phyloP scores from a whole-genome alignment of 305 asterid genomes.

The Fraxinus velutina region DNA sequence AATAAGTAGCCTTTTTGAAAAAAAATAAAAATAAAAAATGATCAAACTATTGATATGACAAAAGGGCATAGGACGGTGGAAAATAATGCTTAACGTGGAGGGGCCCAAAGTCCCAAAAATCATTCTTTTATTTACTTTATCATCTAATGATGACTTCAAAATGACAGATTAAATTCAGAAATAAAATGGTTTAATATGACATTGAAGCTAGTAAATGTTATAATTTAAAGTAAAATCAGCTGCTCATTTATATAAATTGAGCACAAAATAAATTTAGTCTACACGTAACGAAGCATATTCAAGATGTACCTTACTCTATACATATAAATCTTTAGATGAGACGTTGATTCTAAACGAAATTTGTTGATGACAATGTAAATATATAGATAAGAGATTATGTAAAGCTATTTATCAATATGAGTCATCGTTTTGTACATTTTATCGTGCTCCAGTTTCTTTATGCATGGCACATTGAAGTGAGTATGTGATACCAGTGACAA shows the following conservation, averaged over 20 bases:
- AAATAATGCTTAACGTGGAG: slow-evolving; percentile 24
- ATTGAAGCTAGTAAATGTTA: background rate
- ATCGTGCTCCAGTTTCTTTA: background rate
- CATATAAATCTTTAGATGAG: background rate
- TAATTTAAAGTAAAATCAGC: background rate
- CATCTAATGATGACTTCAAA: slow-evolving; percentile 18
- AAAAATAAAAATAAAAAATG: background rate
- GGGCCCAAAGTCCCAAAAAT: slow-evolving; percentile 27
- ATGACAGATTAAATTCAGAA: background rate
- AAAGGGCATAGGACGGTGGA: slow-evolving; percentile 23
- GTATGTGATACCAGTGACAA: background rate
- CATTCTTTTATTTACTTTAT: slow-evolving; percentile 24
- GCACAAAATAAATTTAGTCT: background rate
- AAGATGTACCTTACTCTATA: background rate
- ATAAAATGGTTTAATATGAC: background rate
- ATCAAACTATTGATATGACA: slow-evolving; percentile 16
- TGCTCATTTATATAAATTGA: background rate
- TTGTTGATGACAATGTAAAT: background rate
- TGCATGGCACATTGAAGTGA: background rate
- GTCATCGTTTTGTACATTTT: background rate
- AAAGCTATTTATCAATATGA: background rate
- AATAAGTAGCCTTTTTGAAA: background rate
- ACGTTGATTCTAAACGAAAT: background rate
- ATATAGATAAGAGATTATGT: background rate
- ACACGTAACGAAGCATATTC: background rate